phyloP scores from a whole-genome alignment of 805 yeast species.

The Cyberlindnera misumaiensis region DNA sequence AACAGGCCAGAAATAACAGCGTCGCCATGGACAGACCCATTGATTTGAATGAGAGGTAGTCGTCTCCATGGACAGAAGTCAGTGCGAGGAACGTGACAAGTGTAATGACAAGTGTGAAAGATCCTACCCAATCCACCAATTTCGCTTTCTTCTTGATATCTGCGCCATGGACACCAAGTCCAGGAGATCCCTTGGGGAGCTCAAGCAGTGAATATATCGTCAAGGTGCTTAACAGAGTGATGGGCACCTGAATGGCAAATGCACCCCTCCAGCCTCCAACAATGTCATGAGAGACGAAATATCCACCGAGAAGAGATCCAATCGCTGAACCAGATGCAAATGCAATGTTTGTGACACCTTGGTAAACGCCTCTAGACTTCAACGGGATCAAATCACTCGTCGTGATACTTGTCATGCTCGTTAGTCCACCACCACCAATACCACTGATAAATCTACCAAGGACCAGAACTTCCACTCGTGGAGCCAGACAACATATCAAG shows the following conservation, averaged over 20 bases:
- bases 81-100: constrained; percentile 41
- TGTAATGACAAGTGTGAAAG: constrained; percentile 37
- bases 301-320: constrained; percentile 64
- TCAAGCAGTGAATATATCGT: constrained; percentile 30
- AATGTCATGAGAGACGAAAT: constrained; percentile 32
- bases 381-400: constrained; percentile 73
- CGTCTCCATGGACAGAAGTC: constrained; percentile 48
- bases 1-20: constrained; percentile 30
- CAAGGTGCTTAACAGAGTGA: constrained; percentile 39
- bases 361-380: constrained; percentile 72
- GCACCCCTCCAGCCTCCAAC: constrained; percentile 45
- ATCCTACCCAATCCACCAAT: constrained; percentile 51
- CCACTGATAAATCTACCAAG: constrained; percentile 67
- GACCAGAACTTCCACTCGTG: constrained; percentile 41
- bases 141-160: constrained; percentile 41
- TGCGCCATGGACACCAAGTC: constrained; percentile 39
- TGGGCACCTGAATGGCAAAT: constrained; percentile 45
- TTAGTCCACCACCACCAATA: constrained; percentile 85
- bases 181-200: constrained; percentile 47
- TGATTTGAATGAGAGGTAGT: constrained; percentile 33
- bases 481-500: constrained; percentile 46
- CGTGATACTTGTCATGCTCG: constrained; percentile 65
- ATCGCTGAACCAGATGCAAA: constrained; percentile 71
- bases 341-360: constrained; percentile 72
- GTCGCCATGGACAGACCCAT: constrained; percentile 27